These are phyloP conservation scores for Eucalyptus rudis DNA, from an alignment of 345 rosid species.

Conservation along the genomic window DNA sequence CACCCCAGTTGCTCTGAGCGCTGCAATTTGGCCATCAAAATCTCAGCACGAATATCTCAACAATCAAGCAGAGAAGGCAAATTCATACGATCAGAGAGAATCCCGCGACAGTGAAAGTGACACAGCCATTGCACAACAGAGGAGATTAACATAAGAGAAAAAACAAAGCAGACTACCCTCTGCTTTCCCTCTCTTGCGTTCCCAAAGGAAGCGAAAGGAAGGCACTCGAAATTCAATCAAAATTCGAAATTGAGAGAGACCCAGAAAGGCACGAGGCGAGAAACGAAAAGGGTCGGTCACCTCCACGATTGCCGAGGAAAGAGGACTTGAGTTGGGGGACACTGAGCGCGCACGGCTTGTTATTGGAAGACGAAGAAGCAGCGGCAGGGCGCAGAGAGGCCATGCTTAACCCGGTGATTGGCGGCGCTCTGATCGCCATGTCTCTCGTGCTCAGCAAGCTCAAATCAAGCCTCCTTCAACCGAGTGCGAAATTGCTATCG, in stretches of 20 bases:
- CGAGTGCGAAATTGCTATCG: not conserved
- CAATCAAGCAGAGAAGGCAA: not conserved
- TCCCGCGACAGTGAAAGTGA: not conserved
- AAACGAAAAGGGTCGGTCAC: not conserved
- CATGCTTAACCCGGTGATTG: slow-evolving; percentile 19
- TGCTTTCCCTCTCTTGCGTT: not conserved
- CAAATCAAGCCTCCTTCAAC: not conserved
- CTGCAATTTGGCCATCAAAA: not conserved
- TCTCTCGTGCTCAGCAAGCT: not conserved
- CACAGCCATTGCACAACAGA: not conserved
- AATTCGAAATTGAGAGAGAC: not conserved
- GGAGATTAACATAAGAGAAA: not conserved
- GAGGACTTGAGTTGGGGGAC: slow-evolving; percentile 12
- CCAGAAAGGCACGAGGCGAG: not conserved
- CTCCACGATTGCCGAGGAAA: slow-evolving; percentile 13
- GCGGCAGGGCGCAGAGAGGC: not conserved
- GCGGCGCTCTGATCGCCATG: slow-evolving; percentile 33
- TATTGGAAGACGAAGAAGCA: not conserved
- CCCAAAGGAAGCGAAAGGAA: not conserved
- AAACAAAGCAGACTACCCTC: not conserved
- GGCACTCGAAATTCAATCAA: not conserved
- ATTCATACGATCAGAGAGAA: not conserved
- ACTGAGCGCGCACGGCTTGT: not conserved
- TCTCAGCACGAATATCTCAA: not conserved
- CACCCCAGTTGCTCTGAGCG: slow-evolving; percentile 12